phyloP scores from a whole-genome alignment of 2,329 filamentous ascomycete genomes.

The Scolecobasidium constrictum region DNA sequence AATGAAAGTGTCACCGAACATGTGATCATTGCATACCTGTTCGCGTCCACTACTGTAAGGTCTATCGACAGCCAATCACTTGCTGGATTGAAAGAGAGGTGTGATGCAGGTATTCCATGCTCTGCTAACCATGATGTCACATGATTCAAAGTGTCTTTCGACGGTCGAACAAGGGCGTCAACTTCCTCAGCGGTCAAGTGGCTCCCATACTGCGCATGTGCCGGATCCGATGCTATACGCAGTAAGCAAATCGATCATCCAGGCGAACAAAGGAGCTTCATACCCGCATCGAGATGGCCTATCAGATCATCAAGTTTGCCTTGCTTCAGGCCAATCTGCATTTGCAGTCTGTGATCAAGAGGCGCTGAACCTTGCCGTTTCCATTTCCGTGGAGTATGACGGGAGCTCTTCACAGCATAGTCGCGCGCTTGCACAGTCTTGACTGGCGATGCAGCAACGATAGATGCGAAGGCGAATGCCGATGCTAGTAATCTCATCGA shows the following conservation, averaged over 20 bases:
- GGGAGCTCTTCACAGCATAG: constrained; percentile 46
- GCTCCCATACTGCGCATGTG: constrained; percentile 46
- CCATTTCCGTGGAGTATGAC: constrained; percentile 43
- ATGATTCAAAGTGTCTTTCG: constrained; percentile 38
- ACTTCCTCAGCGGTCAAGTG: constrained; percentile 53
- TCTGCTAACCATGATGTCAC: constrained; percentile 49
- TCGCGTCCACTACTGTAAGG: constrained; percentile 40
- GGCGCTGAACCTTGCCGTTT: constrained; percentile 35
- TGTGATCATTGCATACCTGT: constrained; percentile 22
- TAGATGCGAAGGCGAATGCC: no score
- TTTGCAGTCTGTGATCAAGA: constrained; percentile 36
- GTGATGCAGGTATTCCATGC: constrained; percentile 35
- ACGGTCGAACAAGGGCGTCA: constrained; percentile 41
- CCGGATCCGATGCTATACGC: constrained; percentile 44
- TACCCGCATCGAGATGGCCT: constrained; percentile 42
- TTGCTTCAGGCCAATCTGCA: constrained; percentile 50
- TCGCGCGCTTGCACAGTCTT: background rate
- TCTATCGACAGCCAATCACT: constrained; percentile 47
- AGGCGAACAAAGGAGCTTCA: constrained; percentile 7
- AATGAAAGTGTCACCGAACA: background rate
- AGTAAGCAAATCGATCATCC: background rate
- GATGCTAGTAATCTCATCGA: no score
- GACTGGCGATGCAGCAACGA: background rate
- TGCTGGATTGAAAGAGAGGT: constrained; percentile 37
- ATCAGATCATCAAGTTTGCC: constrained; percentile 44